phyloP scores from a whole-genome alignment of 73 alveolate genomes.

The Effrenium voratum region DNA sequence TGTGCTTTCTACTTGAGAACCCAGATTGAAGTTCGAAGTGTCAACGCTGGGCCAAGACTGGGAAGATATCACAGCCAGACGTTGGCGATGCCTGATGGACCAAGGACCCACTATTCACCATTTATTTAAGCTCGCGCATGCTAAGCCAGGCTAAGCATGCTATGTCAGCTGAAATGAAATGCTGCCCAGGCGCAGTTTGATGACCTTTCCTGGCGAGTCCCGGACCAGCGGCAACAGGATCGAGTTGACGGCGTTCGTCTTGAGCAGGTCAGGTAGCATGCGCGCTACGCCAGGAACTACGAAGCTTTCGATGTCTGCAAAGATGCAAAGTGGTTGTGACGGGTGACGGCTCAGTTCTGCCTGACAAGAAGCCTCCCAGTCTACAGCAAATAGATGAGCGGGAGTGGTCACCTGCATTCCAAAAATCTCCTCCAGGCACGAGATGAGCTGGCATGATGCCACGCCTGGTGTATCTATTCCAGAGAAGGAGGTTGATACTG shows the following conservation, averaged over 20 bases:
- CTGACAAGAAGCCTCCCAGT: background rate
- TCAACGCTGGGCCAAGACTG: no score
- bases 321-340: background rate
- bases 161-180: no score
- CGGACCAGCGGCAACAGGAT: background rate
- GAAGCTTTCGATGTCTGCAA: background rate
- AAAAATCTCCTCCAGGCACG: no score
- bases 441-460: no score
- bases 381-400: background rate
- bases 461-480: background rate
- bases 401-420: no score
- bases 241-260: background rate
- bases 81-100: no score
- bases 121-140: no score
- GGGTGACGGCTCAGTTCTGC: background rate
- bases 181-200: background rate
- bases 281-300: background rate
- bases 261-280: background rate
- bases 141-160: no score
- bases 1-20: no score
- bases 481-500: background rate
- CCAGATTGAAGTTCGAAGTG: no score
- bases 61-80: no score
- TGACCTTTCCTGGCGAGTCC: background rate
- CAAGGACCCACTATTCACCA: no score